These are phyloP conservation scores for Pyricularia sp. DNA, from an alignment of 2,329 filamentous ascomycete species.

Conservation along the genomic window DNA sequence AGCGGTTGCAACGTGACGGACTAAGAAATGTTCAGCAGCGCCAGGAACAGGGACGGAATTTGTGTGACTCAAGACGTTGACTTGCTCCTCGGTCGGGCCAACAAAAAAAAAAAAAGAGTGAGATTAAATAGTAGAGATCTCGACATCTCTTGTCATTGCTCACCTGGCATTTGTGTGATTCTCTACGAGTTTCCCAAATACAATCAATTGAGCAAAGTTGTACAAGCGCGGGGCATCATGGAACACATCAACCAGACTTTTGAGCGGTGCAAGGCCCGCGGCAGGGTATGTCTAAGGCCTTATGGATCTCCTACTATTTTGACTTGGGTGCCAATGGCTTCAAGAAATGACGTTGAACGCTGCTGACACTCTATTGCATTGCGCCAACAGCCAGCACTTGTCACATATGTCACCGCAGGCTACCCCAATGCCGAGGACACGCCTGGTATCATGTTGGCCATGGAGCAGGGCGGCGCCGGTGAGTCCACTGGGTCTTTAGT, in stretches of 20 bases:
- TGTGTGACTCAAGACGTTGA: neutral
- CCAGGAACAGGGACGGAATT: neutral
- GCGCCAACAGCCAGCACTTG: conserved; percentile 55
- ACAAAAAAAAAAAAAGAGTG: neutral
- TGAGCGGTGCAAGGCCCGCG: conserved; percentile 44
- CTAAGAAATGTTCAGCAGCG: neutral
- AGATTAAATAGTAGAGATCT: neutral
- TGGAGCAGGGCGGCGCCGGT: conserved; percentile 91
- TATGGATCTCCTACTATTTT: neutral
- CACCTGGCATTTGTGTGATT: neutral
- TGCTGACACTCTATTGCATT: neutral
- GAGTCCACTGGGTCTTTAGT: conserved; percentile 17
- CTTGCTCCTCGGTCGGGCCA: neutral
- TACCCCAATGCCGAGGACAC: conserved; percentile 76
- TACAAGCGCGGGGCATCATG: conserved; percentile 24
- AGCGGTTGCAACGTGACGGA: neutral
- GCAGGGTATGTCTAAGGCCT: conserved; percentile 30
- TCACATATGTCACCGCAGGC: conserved; percentile 93
- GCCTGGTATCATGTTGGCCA: conserved; percentile 68
- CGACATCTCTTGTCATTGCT: neutral
- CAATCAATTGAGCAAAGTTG: conserved; percentile 4
- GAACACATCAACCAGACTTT: conserved; percentile 47
- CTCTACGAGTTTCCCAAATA: neutral
- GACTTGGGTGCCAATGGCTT: neutral
- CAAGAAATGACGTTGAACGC: neutral